phyloP scores from a whole-genome alignment of 805 yeast species.

The Monosporozyma aerobia region DNA sequence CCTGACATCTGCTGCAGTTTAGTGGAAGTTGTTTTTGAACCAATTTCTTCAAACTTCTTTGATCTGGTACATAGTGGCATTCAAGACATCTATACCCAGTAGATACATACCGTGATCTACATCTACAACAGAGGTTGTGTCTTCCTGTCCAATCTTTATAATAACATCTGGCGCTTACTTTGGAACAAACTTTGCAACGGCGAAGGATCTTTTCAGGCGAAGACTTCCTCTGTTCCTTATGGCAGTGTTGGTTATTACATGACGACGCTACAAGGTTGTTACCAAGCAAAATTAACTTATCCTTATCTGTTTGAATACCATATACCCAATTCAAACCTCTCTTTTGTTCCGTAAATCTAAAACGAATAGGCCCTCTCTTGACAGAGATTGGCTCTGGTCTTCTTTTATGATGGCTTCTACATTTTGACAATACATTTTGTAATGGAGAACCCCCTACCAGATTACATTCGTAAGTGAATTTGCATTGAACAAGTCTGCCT shows the following conservation, averaged over 20 bases:
- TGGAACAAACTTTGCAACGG: constrained; percentile 19
- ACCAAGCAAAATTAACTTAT: constrained; percentile 15
- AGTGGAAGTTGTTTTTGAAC: constrained; percentile 8
- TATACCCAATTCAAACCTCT: constrained; percentile 14
- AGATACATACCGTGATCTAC: constrained; percentile 20
- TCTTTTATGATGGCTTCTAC: constrained; percentile 20
- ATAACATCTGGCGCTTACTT: constrained; percentile 17
- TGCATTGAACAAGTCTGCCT: constrained; percentile 19
- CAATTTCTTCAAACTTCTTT: constrained; percentile 12
- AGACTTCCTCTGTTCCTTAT: constrained; percentile 13
- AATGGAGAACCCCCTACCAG: constrained; percentile 16
- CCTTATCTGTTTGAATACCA: constrained; percentile 13
- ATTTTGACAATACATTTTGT: constrained; percentile 19
- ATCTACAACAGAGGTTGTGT: constrained; percentile 18
- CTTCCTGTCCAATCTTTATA: constrained; percentile 23
- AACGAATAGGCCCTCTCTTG: constrained; percentile 16
- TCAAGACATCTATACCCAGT: constrained; percentile 19
- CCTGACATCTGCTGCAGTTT: constrained; percentile 9
- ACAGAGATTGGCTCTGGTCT: constrained; percentile 10
- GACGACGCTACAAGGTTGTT: constrained; percentile 12
- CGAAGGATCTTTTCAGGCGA: constrained; percentile 13
- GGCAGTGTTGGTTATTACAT: constrained; percentile 9
- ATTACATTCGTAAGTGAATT: constrained; percentile 21
- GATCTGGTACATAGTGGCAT: constrained; percentile 22
- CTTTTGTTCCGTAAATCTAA: constrained; percentile 14